These are phyloP conservation scores for Alternaria metachromatica DNA, from an alignment of 2,329 filamentous ascomycete genomes.

Conservation along the genomic window DNA sequence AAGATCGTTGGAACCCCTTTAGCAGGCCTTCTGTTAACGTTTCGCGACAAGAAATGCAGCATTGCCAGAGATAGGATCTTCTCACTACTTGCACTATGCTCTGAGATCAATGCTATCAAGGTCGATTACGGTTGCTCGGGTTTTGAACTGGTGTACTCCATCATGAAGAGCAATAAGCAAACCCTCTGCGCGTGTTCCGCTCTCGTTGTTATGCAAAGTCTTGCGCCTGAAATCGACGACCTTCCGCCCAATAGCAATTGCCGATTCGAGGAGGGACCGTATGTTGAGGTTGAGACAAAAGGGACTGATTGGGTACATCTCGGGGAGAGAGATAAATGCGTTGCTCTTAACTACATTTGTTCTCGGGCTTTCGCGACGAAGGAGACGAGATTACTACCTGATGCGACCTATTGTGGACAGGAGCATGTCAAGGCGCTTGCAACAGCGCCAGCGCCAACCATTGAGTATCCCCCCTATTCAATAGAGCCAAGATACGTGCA, in stretches of 20 bases:
- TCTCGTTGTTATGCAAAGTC: neutral
- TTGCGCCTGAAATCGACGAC: neutral
- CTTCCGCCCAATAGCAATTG: neutral
- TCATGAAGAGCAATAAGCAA: neutral
- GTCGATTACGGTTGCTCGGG: neutral
- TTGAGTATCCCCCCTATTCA: neutral
- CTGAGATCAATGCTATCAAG: neutral
- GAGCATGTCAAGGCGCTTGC: too few species aligned
- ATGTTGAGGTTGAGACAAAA: neutral
- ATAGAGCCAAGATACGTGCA: neutral
- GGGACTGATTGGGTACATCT: neutral
- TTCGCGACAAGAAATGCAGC: neutral
- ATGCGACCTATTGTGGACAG: too few species aligned
- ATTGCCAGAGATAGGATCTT: neutral
- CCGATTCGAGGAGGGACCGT: neutral
- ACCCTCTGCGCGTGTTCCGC: neutral
- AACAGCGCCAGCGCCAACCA: neutral
- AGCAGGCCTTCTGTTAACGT: neutral
- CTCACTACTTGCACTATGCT: neutral
- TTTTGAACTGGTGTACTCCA: neutral
- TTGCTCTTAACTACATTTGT: neutral
- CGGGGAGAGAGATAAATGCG: neutral
- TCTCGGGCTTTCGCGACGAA: neutral
- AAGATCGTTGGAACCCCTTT: neutral
- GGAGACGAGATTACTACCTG: too few species aligned